phyloP scores from a whole-genome alignment of 306 rosid genomes.

The Abrus precatorius region DNA sequence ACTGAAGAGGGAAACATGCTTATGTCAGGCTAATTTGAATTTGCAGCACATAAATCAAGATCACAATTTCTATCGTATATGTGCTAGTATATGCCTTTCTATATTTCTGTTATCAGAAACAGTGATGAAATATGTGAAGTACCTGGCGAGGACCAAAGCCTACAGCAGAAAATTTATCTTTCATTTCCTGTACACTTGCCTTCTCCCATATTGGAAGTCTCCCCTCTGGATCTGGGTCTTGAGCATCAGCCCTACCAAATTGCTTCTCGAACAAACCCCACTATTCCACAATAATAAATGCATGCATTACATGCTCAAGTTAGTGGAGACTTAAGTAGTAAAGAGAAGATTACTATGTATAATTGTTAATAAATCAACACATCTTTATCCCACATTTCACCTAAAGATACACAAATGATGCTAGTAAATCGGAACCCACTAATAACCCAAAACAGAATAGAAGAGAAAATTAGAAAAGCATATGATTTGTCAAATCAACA shows the following conservation, averaged over 20 bases:
- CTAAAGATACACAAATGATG: background rate
- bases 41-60: background rate
- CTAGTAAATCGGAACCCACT: conserved; percentile 3
- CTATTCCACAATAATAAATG: conserved; percentile 58
- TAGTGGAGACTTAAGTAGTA: conserved; percentile 2
- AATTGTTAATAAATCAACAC: conserved; percentile 16
- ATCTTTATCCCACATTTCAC: background rate
- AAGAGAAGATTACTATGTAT: conserved; percentile 1
- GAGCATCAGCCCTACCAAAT: conserved; percentile 88
- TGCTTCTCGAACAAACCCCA: conserved; percentile 89
- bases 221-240: conserved; percentile 95
- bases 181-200: conserved; percentile 87
- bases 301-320: conserved; percentile 29
- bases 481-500: background rate
- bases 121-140: conserved; percentile 36
- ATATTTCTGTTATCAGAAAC: conserved; percentile 25
- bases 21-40: conserved; percentile 24
- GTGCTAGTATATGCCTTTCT: conserved; percentile 20
- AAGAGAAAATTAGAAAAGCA: background rate
- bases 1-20: background rate
- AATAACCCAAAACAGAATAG: background rate
- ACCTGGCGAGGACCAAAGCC: conserved; percentile 99
- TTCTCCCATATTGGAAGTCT: conserved; percentile 90
- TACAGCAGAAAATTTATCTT: conserved; percentile 84
- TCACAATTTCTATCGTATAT: background rate